Conservation (phyloP, 2,329 filamentous ascomycete species). For the Rutstroemia sydowiana region DNA sequence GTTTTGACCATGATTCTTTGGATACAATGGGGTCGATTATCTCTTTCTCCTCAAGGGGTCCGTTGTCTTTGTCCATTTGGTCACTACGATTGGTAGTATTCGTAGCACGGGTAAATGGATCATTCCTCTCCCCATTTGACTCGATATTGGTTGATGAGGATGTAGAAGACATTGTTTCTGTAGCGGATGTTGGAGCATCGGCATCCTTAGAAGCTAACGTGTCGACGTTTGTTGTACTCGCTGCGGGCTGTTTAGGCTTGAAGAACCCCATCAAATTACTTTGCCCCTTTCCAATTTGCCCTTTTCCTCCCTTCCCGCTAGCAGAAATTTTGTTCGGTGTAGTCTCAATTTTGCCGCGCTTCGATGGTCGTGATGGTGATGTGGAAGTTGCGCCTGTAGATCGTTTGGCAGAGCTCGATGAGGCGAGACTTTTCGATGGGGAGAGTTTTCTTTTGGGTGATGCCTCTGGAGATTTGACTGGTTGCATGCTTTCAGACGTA, state of each 20-base stretch:
- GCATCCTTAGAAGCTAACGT: not conserved
- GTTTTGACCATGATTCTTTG: conserved; percentile 78
- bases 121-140: not conserved
- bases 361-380: conserved; percentile 30
- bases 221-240: not conserved
- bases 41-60: conserved; percentile 19
- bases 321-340: conserved; percentile 16
- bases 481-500: not conserved
- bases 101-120: not conserved
- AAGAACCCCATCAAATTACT: conserved; percentile 67
- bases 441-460: not conserved
- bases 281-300: conserved; percentile 39
- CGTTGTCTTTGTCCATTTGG: conserved; percentile 8
- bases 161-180: no score
- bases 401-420: conserved; percentile 14
- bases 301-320: conserved; percentile 30
- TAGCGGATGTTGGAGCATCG: not conserved
- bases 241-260: conserved; percentile 44
- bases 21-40: conserved; percentile 62
- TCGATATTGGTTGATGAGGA: not conserved
- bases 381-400: conserved; percentile 3
- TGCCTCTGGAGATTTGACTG: not conserved
- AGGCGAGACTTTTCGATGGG: not conserved
- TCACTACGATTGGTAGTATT: not conserved
- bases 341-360: conserved; percentile 42